Evolutionary conservation across 306 rosid genomes (phyloP).

Genomic region (Hylodesmum podocarpum): DNA sequence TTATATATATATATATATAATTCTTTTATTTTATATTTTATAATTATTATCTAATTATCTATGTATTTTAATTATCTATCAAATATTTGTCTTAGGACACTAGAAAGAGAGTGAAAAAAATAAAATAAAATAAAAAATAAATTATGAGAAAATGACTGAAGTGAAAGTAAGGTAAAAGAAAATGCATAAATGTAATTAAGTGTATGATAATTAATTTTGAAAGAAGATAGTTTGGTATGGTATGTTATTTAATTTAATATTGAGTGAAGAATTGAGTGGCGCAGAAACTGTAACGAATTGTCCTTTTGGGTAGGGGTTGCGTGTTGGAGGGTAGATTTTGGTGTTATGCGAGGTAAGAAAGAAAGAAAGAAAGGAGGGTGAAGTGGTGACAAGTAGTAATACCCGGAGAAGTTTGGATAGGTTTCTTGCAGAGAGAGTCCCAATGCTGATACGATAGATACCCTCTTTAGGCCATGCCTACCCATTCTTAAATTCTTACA

Average conservation of each 20-base stretch:
- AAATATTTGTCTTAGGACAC: too few relatives aligned
- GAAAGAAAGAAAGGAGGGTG: too few relatives aligned
- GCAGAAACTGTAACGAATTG: constrained; percentile 18
- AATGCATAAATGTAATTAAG: too few relatives aligned
- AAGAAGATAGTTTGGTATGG: not conserved
- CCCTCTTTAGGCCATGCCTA: not conserved
- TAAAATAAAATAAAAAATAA: too few relatives aligned
- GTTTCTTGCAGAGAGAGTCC: constrained; percentile 14
- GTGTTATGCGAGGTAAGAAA: not conserved
- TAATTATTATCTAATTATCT: too few relatives aligned
- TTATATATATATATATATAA: too few relatives aligned
- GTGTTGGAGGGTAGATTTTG: constrained; percentile 28
- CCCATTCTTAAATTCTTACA: not conserved
- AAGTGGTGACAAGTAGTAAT: not conserved
- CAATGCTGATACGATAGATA: constrained; percentile 48
- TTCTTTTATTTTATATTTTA: too few relatives aligned
- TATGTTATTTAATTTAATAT: not conserved
- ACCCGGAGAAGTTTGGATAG: not conserved
- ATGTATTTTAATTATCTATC: too few relatives aligned
- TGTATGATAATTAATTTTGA: too few relatives aligned
- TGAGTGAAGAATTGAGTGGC: not conserved
- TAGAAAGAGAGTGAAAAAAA: too few relatives aligned
- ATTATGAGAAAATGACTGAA: too few relatives aligned
- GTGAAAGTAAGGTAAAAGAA: too few relatives aligned
- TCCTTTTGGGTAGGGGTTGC: constrained; percentile 41